These are phyloP conservation scores for Diplogelasinospora grovesii DNA, from an alignment of 495 filamentous ascomycete species.

Conservation along the genomic window DNA sequence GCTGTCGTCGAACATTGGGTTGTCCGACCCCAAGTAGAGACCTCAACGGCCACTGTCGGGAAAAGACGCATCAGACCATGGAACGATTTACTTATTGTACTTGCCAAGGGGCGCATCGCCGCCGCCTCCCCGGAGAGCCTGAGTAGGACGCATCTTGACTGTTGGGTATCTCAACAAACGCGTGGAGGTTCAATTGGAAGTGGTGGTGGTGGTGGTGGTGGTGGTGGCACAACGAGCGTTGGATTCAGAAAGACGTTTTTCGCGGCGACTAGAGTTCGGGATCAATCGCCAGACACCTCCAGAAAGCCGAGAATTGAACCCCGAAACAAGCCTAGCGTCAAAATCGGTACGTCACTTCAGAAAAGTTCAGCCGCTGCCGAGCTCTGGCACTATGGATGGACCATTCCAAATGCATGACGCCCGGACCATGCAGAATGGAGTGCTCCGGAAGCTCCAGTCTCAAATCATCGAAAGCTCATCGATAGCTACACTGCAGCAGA, in stretches of 20 bases:
- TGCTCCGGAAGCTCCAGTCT: slow-evolving; percentile 21
- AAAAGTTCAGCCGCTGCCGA: slow-evolving; percentile 9
- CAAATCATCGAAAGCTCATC: slow-evolving; percentile 5
- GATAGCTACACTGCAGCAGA: slow-evolving; percentile 5
- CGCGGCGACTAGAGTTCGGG: slow-evolving; percentile 18
- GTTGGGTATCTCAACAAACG: slow-evolving; percentile 19
- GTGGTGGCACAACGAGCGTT: slow-evolving; percentile 6
- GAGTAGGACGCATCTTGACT: slow-evolving; percentile 58
- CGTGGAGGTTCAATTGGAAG: slow-evolving; percentile 26
- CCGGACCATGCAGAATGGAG: too few relatives aligned
- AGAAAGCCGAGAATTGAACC: slow-evolving; percentile 21
- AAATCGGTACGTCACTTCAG: slow-evolving; percentile 2
- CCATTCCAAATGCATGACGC: too few relatives aligned
- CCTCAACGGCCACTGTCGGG: slow-evolving; percentile 16
- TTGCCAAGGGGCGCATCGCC: slow-evolving; percentile 53
- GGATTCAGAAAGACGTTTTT: slow-evolving; percentile 17
- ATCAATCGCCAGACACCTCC: slow-evolving; percentile 20
- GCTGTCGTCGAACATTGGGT: slow-evolving; percentile 12
- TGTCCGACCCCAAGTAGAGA: too few relatives aligned
- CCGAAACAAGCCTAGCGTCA: slow-evolving; percentile 34
- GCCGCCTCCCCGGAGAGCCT: slow-evolving; percentile 45
- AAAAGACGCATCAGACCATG: slow-evolving; percentile 16
- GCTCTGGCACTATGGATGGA: background rate
- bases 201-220: too few relatives aligned
- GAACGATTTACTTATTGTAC: slow-evolving; percentile 61